Percentiles rank a stretch among this genome's conserved stretches.
Evolutionary conservation across 2,329 filamentous ascomycete species (phyloP).

Genomic region (Clarireedia hainanense): DNA sequence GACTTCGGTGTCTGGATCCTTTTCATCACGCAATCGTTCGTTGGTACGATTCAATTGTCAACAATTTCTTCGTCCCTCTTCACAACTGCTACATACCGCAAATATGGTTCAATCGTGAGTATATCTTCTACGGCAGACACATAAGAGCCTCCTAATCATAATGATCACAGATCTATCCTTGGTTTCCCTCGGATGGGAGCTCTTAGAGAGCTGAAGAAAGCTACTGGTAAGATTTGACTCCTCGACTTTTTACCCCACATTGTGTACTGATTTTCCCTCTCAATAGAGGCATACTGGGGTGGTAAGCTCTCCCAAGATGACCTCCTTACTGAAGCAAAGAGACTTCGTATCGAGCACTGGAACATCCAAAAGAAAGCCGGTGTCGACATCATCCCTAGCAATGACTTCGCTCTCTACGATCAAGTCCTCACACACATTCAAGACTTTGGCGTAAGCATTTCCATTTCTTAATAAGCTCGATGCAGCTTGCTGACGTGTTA

Average conservation of each 20-base stretch:
- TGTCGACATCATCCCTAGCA: slow-evolving; percentile 96
- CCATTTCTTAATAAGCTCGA: background rate
- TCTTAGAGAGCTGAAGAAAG: slow-evolving; percentile 99
- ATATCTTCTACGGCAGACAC: background rate
- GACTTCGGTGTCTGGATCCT: slow-evolving; percentile 6
- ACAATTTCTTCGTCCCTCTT: background rate
- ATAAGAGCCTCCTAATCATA: slow-evolving; percentile 11
- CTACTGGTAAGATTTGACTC: slow-evolving; percentile 44
- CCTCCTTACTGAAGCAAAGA: slow-evolving; percentile 90
- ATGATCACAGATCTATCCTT: slow-evolving; percentile 55
- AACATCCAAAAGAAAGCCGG: slow-evolving; percentile 99
- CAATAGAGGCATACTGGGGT: slow-evolving; percentile 80
- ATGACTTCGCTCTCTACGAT: slow-evolving; percentile 99
- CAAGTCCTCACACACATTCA: slow-evolving; percentile 97
- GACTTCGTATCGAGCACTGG: slow-evolving; percentile 94
- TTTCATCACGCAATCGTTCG: slow-evolving; percentile 3
- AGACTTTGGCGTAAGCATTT: slow-evolving; percentile 75
- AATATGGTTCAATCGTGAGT: slow-evolving; percentile 55
- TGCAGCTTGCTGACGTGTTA: slow-evolving; percentile 11
- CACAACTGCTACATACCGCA: slow-evolving; percentile 21
- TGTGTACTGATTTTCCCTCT: background rate
- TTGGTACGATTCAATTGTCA: background rate
- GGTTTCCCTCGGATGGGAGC: slow-evolving; percentile 99
- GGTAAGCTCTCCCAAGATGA: slow-evolving; percentile 90
- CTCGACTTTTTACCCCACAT: slow-evolving; percentile 3